phyloP scores from a whole-genome alignment of 805 yeast species.

The Priceomyces haplophilus region DNA sequence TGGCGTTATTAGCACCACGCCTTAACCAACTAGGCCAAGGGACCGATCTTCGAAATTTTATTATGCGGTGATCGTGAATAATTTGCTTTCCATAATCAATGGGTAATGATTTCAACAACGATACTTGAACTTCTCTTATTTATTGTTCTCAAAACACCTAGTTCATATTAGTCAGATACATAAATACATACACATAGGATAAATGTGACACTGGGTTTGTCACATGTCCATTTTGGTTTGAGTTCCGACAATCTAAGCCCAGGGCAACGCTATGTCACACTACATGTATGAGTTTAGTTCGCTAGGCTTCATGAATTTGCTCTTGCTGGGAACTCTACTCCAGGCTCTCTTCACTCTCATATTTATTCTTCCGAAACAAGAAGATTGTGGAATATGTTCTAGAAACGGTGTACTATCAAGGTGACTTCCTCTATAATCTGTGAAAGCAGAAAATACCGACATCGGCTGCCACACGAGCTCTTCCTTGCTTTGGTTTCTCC shows the following conservation, averaged over 20 bases:
- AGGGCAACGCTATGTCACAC: no score
- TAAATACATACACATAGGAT: no score
- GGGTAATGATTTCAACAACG: no score
- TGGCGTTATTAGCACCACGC: constrained; percentile 54
- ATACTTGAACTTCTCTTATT: no score
- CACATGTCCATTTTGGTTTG: no score
- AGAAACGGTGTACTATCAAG: constrained; percentile 28
- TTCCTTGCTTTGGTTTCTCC: constrained; percentile 12
- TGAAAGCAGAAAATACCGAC: constrained; percentile 31
- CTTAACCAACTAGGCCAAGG: constrained; percentile 55
- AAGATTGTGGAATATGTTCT: constrained; percentile 24
- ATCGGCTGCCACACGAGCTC: constrained; percentile 29
- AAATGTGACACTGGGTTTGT: no score
- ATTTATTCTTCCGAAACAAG: constrained; percentile 40
- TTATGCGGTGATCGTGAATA: no score
- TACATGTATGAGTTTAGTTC: no score
- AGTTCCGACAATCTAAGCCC: no score
- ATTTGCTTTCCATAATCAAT: no score
- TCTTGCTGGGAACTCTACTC: constrained; percentile 24
- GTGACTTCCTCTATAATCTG: constrained; percentile 26
- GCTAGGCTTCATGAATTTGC: background rate
- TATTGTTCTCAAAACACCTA: no score
- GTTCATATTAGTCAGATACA: no score
- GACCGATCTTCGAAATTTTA: constrained; percentile 23
- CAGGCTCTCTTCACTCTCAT: constrained; percentile 41